These are phyloP conservation scores for Isabelozyma rhagii DNA, from an alignment of 805 yeast species.

Conservation along the genomic window DNA sequence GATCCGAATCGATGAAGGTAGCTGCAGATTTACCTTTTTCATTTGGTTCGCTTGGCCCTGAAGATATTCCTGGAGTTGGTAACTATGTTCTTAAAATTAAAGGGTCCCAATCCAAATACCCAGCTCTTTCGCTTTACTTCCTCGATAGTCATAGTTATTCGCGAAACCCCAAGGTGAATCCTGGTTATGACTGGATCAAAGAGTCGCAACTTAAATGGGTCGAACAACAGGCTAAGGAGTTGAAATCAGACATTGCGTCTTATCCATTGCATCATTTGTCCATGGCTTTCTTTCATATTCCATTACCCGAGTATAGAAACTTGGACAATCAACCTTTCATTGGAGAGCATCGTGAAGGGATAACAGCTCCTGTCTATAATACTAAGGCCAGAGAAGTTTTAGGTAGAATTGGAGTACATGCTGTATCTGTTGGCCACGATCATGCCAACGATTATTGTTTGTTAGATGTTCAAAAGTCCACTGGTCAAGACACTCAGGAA, in stretches of 20 bases:
- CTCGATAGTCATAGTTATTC: slow-evolving; percentile 83
- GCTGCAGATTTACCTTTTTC: slow-evolving; percentile 65
- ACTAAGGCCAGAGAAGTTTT: slow-evolving; percentile 62
- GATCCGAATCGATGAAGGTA: slow-evolving; percentile 59
- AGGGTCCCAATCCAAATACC: slow-evolving; percentile 30
- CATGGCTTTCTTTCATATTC: slow-evolving; percentile 95
- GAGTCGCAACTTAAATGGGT: slow-evolving; percentile 64
- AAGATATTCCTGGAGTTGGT: slow-evolving; percentile 74
- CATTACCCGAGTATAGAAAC: slow-evolving; percentile 78
- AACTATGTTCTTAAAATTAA: slow-evolving; percentile 63
- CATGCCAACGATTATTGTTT: slow-evolving; percentile 93
- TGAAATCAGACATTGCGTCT: slow-evolving; percentile 22
- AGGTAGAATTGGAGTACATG: slow-evolving; percentile 65
- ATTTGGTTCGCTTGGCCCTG: slow-evolving; percentile 60
- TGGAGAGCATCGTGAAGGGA: slow-evolving; percentile 68
- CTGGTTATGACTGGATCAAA: slow-evolving; percentile 87
- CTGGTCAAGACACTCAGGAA: slow-evolving; percentile 11
- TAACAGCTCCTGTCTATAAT: slow-evolving; percentile 74
- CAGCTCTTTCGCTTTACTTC: slow-evolving; percentile 64
- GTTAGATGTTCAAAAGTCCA: slow-evolving; percentile 41
- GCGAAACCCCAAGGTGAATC: slow-evolving; percentile 56
- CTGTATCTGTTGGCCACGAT: slow-evolving; percentile 87
- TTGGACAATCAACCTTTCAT: slow-evolving; percentile 37
- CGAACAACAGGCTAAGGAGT: slow-evolving; percentile 24
- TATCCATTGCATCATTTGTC: slow-evolving; percentile 50